Percentiles rank a stretch among this genome's conserved stretches.
phyloP scores from a whole-genome alignment of 257 asterid genomes.

The Solanum stenotomum region DNA sequence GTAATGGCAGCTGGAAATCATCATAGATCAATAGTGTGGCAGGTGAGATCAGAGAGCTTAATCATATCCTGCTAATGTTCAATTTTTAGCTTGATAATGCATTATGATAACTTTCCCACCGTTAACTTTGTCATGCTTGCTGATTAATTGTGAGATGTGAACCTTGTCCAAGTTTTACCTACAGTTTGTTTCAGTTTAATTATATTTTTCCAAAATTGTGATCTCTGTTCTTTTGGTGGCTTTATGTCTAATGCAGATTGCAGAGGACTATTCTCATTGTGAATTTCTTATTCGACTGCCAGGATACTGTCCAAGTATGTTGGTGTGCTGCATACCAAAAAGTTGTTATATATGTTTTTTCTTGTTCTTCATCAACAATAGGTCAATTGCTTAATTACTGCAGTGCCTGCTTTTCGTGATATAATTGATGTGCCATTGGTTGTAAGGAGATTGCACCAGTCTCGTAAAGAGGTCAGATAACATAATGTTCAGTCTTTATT shows the following conservation, averaged over 20 bases:
- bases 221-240: background rate
- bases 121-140: background rate
- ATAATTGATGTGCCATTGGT: slow-evolving; percentile 93
- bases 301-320: slow-evolving; percentile 96
- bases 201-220: background rate
- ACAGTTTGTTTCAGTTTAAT: background rate
- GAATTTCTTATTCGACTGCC: slow-evolving; percentile 97
- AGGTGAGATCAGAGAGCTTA: slow-evolving; percentile 32
- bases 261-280: slow-evolving; percentile 97
- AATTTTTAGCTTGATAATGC: background rate
- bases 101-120: background rate
- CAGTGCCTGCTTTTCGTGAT: slow-evolving; percentile 99
- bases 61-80: background rate
- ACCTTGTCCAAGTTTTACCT: background rate
- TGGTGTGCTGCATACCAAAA: background rate
- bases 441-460: slow-evolving; percentile 84
- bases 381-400: slow-evolving; percentile 5
- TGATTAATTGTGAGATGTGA: background rate
- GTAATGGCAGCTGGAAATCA: slow-evolving; percentile 96
- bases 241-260: slow-evolving; percentile 52
- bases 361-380: background rate
- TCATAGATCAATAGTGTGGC: slow-evolving; percentile 95
- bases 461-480: slow-evolving; percentile 58
- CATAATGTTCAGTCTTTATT: background rate
- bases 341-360: background rate